phyloP scores from a whole-genome alignment of 2,329 filamentous ascomycete species.

The Cercospora janseana region DNA sequence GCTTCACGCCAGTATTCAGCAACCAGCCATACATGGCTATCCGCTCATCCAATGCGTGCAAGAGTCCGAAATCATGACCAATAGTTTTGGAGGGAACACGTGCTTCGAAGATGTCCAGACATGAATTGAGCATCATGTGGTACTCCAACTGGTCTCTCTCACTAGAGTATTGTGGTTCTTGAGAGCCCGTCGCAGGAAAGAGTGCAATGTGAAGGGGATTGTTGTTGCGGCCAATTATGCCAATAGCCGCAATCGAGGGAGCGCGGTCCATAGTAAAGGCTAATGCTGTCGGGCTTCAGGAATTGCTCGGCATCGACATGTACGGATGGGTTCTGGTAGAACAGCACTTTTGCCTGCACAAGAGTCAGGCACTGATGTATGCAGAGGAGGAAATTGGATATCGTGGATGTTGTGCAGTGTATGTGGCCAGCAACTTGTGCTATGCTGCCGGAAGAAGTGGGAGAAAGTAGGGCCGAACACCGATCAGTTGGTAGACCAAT shows the following conservation, averaged over 20 bases:
- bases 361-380: too few species aligned
- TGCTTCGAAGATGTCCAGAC: constrained; percentile 89
- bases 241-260: constrained; percentile 85
- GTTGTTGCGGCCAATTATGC: constrained; percentile 92
- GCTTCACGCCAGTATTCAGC: constrained; percentile 90
- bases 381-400: not conserved
- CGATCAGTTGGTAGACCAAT: too few species aligned
- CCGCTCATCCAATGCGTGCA: constrained; percentile 91
- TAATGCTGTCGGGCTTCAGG: not conserved
- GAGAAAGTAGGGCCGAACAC: not conserved
- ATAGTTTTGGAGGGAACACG: constrained; percentile 69
- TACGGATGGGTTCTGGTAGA: not conserved
- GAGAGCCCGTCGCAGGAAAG: constrained; percentile 63
- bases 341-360: not conserved
- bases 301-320: too few species aligned
- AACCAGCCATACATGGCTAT: constrained; percentile 93
- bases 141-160: constrained; percentile 77
- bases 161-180: constrained; percentile 22
- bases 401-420: not conserved
- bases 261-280: constrained; percentile 50
- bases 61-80: constrained; percentile 83
- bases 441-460: too few species aligned
- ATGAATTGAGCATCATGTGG: constrained; percentile 84
- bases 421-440: too few species aligned
- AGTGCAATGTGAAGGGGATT: constrained; percentile 92